Conservation (phyloP, 352 stramenopile species). For the Phytophthora megakarya region DNA sequence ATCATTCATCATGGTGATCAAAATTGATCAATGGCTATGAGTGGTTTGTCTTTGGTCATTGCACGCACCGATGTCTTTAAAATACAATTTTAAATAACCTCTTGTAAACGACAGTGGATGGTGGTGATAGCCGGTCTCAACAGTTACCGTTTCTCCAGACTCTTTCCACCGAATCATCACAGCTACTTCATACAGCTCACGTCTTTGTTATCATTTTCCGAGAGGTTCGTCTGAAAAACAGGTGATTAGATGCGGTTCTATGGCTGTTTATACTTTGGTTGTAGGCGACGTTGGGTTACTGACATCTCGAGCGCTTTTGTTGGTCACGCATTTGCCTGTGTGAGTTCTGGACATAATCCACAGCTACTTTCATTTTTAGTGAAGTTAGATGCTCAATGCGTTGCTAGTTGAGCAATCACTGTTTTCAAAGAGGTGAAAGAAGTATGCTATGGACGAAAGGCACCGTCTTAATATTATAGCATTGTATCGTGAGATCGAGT, state of each 20-base stretch:
- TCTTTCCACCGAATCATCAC: background rate
- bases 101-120: background rate
- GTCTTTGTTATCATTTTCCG: background rate
- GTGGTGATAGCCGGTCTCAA: background rate
- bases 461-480: no score
- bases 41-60: background rate
- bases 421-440: no score
- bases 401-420: no score
- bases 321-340: background rate
- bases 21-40: background rate
- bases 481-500: no score
- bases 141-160: background rate
- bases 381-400: no score
- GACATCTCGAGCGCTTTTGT: constrained; percentile 8
- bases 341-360: constrained; percentile 4
- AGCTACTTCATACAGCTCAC: constrained; percentile 4
- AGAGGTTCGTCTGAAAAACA: constrained; percentile 4
- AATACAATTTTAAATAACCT: background rate
- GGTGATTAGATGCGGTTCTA: background rate
- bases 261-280: constrained; percentile 4
- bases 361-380: constrained; percentile 19
- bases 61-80: background rate
- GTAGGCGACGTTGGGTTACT: background rate
- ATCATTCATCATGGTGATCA: background rate
- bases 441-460: no score